Evolutionary conservation across 345 rosid species (phyloP).

Genomic region (Euphorbia tirucalli): DNA sequence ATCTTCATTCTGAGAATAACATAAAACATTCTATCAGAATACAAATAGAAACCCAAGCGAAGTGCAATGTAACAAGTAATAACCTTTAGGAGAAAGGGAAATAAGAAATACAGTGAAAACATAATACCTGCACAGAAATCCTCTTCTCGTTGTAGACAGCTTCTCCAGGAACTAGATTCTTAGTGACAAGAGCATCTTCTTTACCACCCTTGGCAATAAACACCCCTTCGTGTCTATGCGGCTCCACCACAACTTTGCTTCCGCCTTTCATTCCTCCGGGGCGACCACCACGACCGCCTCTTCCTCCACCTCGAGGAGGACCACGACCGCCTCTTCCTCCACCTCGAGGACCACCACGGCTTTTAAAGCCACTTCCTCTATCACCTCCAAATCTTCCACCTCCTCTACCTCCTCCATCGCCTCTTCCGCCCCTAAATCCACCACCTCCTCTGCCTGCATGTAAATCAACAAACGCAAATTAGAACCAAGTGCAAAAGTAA

Average conservation of each 20-base stretch:
- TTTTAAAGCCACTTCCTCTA: constrained; percentile 34
- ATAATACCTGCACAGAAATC: constrained; percentile 67
- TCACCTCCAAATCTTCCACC: constrained; percentile 45
- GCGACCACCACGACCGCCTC: constrained; percentile 46
- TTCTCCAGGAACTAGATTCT: constrained; percentile 85
- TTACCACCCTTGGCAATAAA: constrained; percentile 91
- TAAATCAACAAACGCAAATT: too few relatives aligned
- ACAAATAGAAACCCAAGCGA: neutral
- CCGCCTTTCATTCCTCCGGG: constrained; percentile 91
- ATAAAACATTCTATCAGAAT: neutral
- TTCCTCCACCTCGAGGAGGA: constrained; percentile 47
- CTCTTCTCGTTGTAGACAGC: constrained; percentile 97
- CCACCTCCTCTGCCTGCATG: constrained; percentile 20
- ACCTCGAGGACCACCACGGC: constrained; percentile 40
- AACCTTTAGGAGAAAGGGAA: neutral
- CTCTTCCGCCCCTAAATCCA: constrained; percentile 33
- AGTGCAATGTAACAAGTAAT: too few relatives aligned
- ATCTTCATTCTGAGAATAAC: constrained; percentile 62
- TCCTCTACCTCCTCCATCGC: constrained; percentile 27
- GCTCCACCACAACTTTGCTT: constrained; percentile 75
- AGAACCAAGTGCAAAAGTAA: neutral
- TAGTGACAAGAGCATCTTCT: constrained; percentile 91
- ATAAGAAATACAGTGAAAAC: neutral
- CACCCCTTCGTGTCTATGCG: constrained; percentile 85
- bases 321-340: constrained; percentile 50